Base-by-base conservation (phyloP, 805 yeast species). In the Ogataea haglerorum region DNA sequence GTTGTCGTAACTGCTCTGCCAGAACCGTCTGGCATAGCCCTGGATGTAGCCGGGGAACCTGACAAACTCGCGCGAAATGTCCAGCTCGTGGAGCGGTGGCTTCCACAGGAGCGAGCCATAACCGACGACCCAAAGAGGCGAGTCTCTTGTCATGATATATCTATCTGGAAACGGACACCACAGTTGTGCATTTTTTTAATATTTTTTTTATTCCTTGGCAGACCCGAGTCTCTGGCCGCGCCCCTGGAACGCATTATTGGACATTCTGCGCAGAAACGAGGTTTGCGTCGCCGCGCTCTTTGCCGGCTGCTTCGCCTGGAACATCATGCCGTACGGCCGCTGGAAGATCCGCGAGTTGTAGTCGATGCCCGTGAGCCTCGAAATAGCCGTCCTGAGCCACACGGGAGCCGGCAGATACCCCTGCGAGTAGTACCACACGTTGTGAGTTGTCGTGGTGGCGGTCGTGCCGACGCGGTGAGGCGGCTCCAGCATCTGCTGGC, bases 1-100 rank as follows among this genome's bases (percentile, higher is more conserved):
- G 60, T 91, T 96, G 59, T 90, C 97, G 17, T 82, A 78, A 9
- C 93, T 82, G 25, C 86, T 75, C 61, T 90, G 97, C 96, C 96
- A 90, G 57, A 90, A 90, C 32, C 96, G 65, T 15, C 98, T 71
- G 1, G 82, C 76, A 51, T 69, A 88, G 2, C 96, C 96, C 37
- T 70, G 69, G 17, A 90, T 69, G 34, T 80, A 75, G 0, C 96
- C 96, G 0, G 88, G 80, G 8, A 85, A 59, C 26, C 52, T 46
- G 16, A 43, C 42, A 30, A 60, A 57, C 19, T 47, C 38, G 13
- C 44, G 34, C 10, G 59, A 53, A 30, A 54, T 48, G 72, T 27
- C 78, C 64, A 52, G 73, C 68, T 34, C 76, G 69, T 46, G 76
- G 73, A 49, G 90, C 0, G 96, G 97, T 0, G 96, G 96, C 55